Evolutionary conservation across 2,329 filamentous ascomycete genomes (phyloP).

Genomic region (Aspergillus quadrilineatus): DNA sequence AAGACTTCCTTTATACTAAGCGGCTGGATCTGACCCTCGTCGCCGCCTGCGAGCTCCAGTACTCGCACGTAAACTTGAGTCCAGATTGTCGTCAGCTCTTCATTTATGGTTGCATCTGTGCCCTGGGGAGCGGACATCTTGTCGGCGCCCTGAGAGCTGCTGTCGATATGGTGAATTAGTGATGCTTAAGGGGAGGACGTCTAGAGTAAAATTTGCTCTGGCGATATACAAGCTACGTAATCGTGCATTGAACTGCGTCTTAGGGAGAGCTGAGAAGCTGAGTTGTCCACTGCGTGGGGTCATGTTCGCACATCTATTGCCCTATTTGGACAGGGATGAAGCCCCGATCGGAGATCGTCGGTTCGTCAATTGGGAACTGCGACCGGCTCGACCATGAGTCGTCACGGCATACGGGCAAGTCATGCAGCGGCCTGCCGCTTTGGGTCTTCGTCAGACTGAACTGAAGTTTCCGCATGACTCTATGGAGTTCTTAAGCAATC

Average conservation of each 20-base stretch:
- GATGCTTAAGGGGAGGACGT: neutral
- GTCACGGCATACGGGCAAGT: too few species aligned
- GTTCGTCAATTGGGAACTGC: neutral
- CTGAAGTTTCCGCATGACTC: too few species aligned
- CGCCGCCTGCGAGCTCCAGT: neutral
- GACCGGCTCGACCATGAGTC: too few species aligned
- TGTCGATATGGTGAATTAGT: too few species aligned
- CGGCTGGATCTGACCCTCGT: neutral
- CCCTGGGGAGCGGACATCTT: neutral
- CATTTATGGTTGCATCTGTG: neutral
- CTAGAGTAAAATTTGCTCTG: neutral
- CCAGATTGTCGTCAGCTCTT: neutral
- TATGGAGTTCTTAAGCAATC: too few species aligned
- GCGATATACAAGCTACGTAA: neutral
- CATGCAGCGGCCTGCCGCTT: too few species aligned
- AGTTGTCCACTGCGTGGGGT: neutral
- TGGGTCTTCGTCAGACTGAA: too few species aligned
- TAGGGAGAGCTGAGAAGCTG: neutral
- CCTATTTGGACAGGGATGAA: neutral
- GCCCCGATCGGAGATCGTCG: neutral
- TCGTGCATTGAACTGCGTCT: neutral
- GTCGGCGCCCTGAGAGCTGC: too few species aligned
- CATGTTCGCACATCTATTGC: neutral
- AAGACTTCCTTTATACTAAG: neutral
- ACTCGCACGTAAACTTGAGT: neutral